Evolutionary conservation across 176 grass and related monocot species (phyloP).

Genomic region (Carex kokanica): DNA sequence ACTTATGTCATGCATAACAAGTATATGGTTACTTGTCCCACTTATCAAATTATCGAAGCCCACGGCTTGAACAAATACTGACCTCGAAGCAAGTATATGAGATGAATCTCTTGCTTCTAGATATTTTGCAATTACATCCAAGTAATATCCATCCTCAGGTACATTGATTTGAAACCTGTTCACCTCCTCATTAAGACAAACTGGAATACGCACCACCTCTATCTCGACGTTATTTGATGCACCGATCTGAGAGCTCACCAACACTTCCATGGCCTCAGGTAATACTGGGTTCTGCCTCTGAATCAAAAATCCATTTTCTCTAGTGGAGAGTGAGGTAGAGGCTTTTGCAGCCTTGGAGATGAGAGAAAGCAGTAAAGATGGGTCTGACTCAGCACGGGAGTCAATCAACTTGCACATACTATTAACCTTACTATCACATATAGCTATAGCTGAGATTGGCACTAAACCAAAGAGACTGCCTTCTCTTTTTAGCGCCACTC

Average conservation of each 20-base stretch:
- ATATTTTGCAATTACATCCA: slow-evolving; percentile 63
- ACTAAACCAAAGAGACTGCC: slow-evolving; percentile 52
- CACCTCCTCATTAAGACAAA: slow-evolving; percentile 46
- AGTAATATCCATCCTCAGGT: slow-evolving; percentile 58
- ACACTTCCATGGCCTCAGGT: slow-evolving; percentile 40
- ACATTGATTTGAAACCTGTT: slow-evolving; percentile 47
- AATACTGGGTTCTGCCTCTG: slow-evolving; percentile 48
- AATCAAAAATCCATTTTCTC: slow-evolving; percentile 55
- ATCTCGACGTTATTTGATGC: slow-evolving; percentile 36
- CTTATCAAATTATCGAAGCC: not conserved
- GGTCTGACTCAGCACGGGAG: slow-evolving; percentile 57
- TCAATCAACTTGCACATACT: slow-evolving; percentile 69
- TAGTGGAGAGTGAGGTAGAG: slow-evolving; percentile 42
- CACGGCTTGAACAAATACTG: slow-evolving; percentile 5
- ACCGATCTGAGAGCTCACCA: slow-evolving; percentile 36
- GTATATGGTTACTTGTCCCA: slow-evolving; percentile 7
- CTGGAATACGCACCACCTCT: slow-evolving; percentile 57
- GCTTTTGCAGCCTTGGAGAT: slow-evolving; percentile 64
- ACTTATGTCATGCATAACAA: slow-evolving; percentile 1
- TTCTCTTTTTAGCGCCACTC: slow-evolving; percentile 51
- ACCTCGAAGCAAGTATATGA: slow-evolving; percentile 73
- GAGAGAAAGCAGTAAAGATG: slow-evolving; percentile 54
- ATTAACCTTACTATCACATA: slow-evolving; percentile 74
- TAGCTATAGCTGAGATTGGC: slow-evolving; percentile 54
- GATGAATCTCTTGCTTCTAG: slow-evolving; percentile 60